A percentile compares a stretch with the other conserved stretches of the same genome.
phyloP scores from a whole-genome alignment of 2,329 filamentous ascomycete genomes.

The Sordariomycetes sp. region DNA sequence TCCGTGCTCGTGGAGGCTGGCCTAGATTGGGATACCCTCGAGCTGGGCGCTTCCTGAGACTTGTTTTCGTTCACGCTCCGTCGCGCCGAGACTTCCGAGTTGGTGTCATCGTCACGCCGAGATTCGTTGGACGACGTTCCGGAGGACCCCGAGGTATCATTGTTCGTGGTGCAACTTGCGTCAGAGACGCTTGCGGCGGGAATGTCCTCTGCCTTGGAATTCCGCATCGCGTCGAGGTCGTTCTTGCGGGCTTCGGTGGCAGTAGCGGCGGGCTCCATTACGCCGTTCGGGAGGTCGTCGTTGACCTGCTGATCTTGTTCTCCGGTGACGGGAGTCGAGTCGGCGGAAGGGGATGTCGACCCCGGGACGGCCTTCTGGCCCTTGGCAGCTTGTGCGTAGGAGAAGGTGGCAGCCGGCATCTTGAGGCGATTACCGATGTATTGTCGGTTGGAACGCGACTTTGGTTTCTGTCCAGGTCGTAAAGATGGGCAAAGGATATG shows the following conservation, averaged over 20 bases:
- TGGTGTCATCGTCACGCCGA: slow-evolving; percentile 3
- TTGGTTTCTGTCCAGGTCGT: background rate
- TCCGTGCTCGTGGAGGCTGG: slow-evolving; percentile 12
- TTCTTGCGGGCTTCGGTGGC: background rate
- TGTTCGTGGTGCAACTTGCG: slow-evolving; percentile 5
- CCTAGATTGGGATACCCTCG: slow-evolving; percentile 3
- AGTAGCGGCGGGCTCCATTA: background rate
- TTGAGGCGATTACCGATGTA: slow-evolving; percentile 10
- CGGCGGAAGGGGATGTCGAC: slow-evolving; percentile 1
- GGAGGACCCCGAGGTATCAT: slow-evolving; percentile 1
- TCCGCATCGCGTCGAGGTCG: background rate
- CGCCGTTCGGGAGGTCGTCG: background rate
- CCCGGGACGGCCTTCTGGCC: slow-evolving; percentile 36
- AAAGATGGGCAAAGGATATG: background rate
- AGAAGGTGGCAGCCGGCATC: slow-evolving; percentile 61
- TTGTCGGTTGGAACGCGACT: background rate
- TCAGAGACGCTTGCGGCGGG: slow-evolving; percentile 2
- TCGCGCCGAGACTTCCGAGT: background rate
- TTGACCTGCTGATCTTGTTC: background rate
- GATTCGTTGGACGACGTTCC: slow-evolving; percentile 2
- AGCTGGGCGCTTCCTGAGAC: background rate
- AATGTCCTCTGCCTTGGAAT: background rate
- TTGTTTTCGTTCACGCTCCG: slow-evolving; percentile 4
- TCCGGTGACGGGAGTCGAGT: background rate
- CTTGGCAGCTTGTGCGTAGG: slow-evolving; percentile 92